Base-by-base conservation (phyloP, 1,284 basidiomycete genomes). In the Rhodotorula sp. region DNA sequence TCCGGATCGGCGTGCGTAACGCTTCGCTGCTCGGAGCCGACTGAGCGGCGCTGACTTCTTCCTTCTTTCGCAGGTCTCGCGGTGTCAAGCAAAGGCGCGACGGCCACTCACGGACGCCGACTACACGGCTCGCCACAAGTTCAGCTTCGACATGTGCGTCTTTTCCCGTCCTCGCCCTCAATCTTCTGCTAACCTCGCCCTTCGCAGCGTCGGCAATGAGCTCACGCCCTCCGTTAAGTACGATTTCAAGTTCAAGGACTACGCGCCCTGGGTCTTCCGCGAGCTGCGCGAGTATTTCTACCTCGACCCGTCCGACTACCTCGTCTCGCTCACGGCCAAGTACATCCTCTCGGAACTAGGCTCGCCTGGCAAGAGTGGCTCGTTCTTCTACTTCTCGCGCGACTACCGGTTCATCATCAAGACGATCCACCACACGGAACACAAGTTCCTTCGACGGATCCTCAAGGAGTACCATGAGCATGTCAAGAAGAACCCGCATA, bases 331-430 rank as follows among this genome's bases (percentile, higher is more conserved):
- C 67, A 99, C 95, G 2, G 89, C 91, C 18, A 97, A 96, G 81
- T 99, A 99, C 82, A 99, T 99, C 79, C 86, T 99, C 48, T 95
- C 92, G 62, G 95, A 99, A 80, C 87, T 99, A 28, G 95, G 95
- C n/a, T 97, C 94, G 5, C 95, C 95, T 0, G 95, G 95, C 57
- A 99, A 99, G 83, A 94, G 92, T 7, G 95, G 95, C 26, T 95
- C 92, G 26, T 99, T 99, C 83, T 99, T 99, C 84, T 99, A 99
- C 83, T 99, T 98, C 80, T 97, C 94, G 20, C 87, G 94, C 55
- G 95, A 99, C 83, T 99, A 98, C 79, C 90, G 94, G 20, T 99
- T 97, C 83, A 99, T 99, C 83, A 99, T 99, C 87, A 99, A 98
- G 83, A 99, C 95, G 26, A 98, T 99, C 74, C 91, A 89, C 47